phyloP scores from a whole-genome alignment of 371 early-diverging fungal genomes.

The Mortierella sp. region DNA sequence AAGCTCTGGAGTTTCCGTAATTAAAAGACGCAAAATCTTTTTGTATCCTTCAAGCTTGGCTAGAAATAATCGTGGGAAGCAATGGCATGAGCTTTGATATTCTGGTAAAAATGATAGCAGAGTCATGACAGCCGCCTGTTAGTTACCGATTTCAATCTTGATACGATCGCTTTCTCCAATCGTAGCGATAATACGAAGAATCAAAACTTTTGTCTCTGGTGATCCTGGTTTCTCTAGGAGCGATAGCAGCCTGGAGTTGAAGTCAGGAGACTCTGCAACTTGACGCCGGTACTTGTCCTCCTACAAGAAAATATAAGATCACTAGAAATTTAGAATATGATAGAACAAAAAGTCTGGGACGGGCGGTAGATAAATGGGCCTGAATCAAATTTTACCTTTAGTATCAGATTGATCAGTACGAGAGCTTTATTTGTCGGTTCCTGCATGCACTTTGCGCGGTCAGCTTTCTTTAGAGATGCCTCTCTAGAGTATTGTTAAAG shows the following conservation, averaged over 20 bases:
- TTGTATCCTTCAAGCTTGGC: conserved; percentile 57
- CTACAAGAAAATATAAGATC: conserved; percentile 1
- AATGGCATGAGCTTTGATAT: neutral
- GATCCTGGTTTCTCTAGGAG: conserved; percentile 49
- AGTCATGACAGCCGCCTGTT: neutral
- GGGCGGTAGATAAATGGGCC: neutral
- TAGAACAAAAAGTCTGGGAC: neutral
- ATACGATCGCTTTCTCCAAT: conserved; percentile 59
- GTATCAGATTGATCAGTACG: conserved; percentile 47
- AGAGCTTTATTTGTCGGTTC: conserved; percentile 50
- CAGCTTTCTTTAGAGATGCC: conserved; percentile 26
- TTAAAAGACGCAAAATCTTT: conserved; percentile 56
- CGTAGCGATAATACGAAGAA: conserved; percentile 55
- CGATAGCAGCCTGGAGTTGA: conserved; percentile 48
- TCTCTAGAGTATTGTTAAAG: conserved; percentile 21
- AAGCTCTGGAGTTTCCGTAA: conserved; percentile 45
- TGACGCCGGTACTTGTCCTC: conserved; percentile 58
- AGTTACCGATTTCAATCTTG: conserved; percentile 58
- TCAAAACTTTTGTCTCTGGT: conserved; percentile 46
- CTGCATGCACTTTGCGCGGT: conserved; percentile 43
- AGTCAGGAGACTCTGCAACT: conserved; percentile 47
- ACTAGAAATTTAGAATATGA: neutral
- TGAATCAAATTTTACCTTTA: conserved; percentile 35
- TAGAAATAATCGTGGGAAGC: conserved; percentile 1
- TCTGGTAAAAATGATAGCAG: neutral